Evolutionary conservation across 1,139 yeast genomes (phyloP), one percentile per base, ranked within the genome.

Genomic region (Nadsonia commutata): DNA sequence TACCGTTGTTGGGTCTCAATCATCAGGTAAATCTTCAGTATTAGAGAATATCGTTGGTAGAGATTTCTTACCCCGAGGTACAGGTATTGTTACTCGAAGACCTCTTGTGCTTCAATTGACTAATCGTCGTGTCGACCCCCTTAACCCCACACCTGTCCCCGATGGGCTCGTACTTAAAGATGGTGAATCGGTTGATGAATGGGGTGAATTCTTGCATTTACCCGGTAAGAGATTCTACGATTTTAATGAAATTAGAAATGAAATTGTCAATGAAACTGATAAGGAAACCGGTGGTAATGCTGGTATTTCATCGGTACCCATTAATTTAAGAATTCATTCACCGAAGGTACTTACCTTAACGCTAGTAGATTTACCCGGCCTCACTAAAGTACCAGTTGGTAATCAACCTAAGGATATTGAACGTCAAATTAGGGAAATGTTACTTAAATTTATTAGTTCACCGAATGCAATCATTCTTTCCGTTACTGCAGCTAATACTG

Each of bases 371-470:
- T 72, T 90, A 55, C 99, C 99, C 13, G 99, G 99, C 49, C 73
- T 93, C 58, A 90, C 99, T 23, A 90, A 90, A 64, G 98, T 93
- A 37, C 98, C 99, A n/a, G 97, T 90, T 42, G 99, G 99, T 40
- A 98, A 90, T 63, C 99, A 90, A 65, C 99, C 99, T 44, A 84
- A 82, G 60, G 98, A 90, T 63, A 90, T 90, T 52, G 99, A 90
- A 68, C 79, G 76, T 51, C 95, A 84, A 64, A 93, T 90, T 55
- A 79, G 83, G 59, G 95, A 88, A 51, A 90, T 90, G 97, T 71
- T 90, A 47, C 71, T 90, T 73, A 85, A 85, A 63, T 90, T 82
- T 60, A 90, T 90, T 55, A 79, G 95, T 33, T 88, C 86, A 62
- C 97, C 97, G 47, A 90, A 90, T 60, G 97, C 98, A 39, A 90